Percentiles rank a stretch among this genome's conserved stretches.
Evolutionary conservation across 352 stramenopile species (phyloP).

Genomic region (Pilasporangium apinafurcum): DNA sequence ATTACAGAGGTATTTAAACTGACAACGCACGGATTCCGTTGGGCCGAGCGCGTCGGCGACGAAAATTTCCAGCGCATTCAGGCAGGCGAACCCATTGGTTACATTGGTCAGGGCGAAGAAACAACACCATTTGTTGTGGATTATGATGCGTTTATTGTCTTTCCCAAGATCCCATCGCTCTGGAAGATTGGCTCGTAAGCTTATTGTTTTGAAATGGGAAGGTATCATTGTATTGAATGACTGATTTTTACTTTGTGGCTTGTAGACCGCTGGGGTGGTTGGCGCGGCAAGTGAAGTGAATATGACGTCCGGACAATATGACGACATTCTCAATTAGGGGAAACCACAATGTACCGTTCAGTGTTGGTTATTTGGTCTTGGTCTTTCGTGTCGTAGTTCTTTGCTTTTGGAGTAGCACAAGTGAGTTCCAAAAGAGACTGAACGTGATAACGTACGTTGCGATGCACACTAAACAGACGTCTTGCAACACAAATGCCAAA

Average conservation of each 20-base stretch:
- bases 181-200: constrained; percentile 57
- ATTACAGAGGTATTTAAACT: constrained; percentile 65
- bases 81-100: constrained; percentile 33
- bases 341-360: constrained; percentile 14
- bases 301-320: constrained; percentile 6
- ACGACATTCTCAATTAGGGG: constrained; percentile 14
- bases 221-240: neutral
- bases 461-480: constrained; percentile 54
- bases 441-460: constrained; percentile 45
- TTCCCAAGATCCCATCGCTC: constrained; percentile 49
- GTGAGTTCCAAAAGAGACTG: constrained; percentile 33
- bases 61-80: constrained; percentile 54
- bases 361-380: neutral
- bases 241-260: neutral
- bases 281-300: constrained; percentile 13
- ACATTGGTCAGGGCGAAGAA: constrained; percentile 19
- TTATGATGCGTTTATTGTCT: constrained; percentile 63
- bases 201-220: neutral
- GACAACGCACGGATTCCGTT: constrained; percentile 43
- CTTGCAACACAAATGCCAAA: constrained; percentile 40
- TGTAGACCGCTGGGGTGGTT: constrained; percentile 48
- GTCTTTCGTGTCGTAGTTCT: constrained; percentile 9
- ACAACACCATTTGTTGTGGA: constrained; percentile 26
- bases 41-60: constrained; percentile 42
- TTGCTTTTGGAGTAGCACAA: constrained; percentile 22